These are phyloP conservation scores for Centella asiatica DNA, from an alignment of 129 eudicot species.

Conservation along the genomic window DNA sequence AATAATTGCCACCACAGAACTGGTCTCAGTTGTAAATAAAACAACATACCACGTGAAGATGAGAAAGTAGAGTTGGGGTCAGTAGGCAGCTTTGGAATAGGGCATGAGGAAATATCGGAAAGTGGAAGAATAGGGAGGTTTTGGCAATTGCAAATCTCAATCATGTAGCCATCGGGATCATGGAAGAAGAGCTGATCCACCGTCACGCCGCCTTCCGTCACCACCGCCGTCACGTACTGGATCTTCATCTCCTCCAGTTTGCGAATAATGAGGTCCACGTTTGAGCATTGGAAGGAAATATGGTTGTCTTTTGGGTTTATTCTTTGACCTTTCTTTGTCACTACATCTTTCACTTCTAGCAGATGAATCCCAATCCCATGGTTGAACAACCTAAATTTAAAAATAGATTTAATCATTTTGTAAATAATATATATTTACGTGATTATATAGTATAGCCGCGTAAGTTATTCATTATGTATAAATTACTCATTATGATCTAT, in stretches of 20 bases:
- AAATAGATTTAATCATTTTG: too few species aligned
- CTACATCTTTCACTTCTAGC: constrained; percentile 38
- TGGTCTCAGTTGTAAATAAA: too few species aligned
- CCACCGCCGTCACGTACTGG: constrained; percentile 48
- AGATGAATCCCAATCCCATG: constrained; percentile 83
- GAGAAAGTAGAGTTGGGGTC: neutral
- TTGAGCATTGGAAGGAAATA: constrained; percentile 65
- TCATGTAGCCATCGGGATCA: constrained; percentile 79
- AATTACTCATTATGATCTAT: too few species aligned
- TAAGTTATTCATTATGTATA: too few species aligned
- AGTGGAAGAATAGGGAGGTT: constrained; percentile 61
- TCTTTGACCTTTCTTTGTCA: constrained; percentile 23
- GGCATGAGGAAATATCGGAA: constrained; percentile 48
- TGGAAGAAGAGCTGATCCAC: constrained; percentile 81
- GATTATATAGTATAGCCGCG: too few species aligned
- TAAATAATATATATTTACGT: too few species aligned
- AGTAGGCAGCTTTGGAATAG: constrained; percentile 21
- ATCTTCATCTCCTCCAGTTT: constrained; percentile 41
- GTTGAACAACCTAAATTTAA: constrained; percentile 46
- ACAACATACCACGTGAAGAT: constrained; percentile 28
- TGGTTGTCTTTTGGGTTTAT: constrained; percentile 84
- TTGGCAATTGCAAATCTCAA: constrained; percentile 78
- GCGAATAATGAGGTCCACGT: constrained; percentile 49
- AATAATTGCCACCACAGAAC: too few species aligned
- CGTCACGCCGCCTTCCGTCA: constrained; percentile 54